A percentile compares a stretch with the other conserved stretches of the same genome.
These are phyloP conservation scores for Hevea brasiliensis DNA, from an alignment of 345 rosid genomes.

Conservation along the genomic window DNA sequence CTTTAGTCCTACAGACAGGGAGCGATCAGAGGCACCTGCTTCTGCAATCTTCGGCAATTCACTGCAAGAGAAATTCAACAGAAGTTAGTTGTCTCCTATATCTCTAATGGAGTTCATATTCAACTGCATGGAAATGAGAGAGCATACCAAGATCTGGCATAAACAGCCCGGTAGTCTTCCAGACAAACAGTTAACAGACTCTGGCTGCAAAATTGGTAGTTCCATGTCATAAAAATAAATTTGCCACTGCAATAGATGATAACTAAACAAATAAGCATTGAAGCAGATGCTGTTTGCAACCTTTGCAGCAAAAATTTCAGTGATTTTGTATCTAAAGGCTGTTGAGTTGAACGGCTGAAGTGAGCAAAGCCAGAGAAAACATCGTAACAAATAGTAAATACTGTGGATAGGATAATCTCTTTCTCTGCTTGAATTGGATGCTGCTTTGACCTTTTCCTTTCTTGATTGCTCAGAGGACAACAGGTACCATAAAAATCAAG, in stretches of 20 bases:
- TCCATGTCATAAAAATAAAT: slow-evolving; percentile 16
- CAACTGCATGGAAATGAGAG: not conserved
- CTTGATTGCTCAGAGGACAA: slow-evolving; percentile 29
- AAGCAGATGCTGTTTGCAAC: slow-evolving; percentile 33
- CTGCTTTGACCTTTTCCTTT: slow-evolving; percentile 50
- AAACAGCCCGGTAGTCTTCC: slow-evolving; percentile 68
- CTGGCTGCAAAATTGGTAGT: slow-evolving; percentile 47
- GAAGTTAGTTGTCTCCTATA: slow-evolving; percentile 4
- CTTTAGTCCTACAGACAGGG: slow-evolving; percentile 14
- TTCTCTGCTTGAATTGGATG: slow-evolving; percentile 62
- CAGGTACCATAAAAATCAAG: slow-evolving; percentile 52
- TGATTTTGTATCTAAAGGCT: slow-evolving; percentile 48
- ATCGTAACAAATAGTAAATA: slow-evolving; percentile 66
- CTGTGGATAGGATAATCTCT: slow-evolving; percentile 55
- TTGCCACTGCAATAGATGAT: not conserved
- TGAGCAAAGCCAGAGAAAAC: slow-evolving; percentile 72
- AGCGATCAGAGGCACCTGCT: slow-evolving; percentile 24
- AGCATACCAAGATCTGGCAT: slow-evolving; percentile 56
- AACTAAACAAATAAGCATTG: not conserved
- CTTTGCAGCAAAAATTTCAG: slow-evolving; percentile 56
- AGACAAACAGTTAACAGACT: slow-evolving; percentile 49
- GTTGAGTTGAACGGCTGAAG: slow-evolving; percentile 57
- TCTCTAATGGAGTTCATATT: not conserved
- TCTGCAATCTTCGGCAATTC: slow-evolving; percentile 40
- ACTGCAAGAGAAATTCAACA: slow-evolving; percentile 29